Base-by-base conservation (phyloP, 148 eudicot species). In the Chenopodium suecicum region DNA sequence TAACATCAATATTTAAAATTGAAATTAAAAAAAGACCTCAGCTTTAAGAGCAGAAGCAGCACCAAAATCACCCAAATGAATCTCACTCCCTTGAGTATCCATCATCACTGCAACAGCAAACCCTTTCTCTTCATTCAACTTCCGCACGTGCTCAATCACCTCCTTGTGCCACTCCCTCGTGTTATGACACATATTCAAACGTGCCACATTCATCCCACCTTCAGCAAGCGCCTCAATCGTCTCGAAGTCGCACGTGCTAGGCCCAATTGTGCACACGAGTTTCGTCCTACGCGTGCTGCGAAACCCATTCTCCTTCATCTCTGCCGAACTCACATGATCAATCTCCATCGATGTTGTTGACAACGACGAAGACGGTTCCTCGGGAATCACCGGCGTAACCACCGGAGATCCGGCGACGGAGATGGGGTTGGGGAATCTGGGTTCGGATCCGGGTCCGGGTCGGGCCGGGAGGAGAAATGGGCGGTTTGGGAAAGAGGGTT, bases 1-100 rank as follows among this genome's bases (percentile, higher is more conserved):
- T 2, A 34, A 34, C 4, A 2, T 34, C 4, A 34, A 34, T 2
- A 34, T 34, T 34, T 2, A 34, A 34, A 34, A 31, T 31, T 31
- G 32, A 73, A 73, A 73, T n/a, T 41, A 25, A 3, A 4, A 34
- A 58, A 4, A 63, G 41, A 65, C 34, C 71, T 78, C 98, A 70
- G 99, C 98, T 87, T 89, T 94, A 17, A 87, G 88, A 20, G 99
- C 92, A 0, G 90, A 81, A 56, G 89, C 86, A 8, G 92, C 94
- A 78, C 88, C 89, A 44, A 96, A 92, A 81, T 96, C 98, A 27
- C 98, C 98, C 99, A 96, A 92, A 67, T 96, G 99, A 91, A 94
- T 92, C 92, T 96, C 99, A 83, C 99, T 96, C 23, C 99, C 99
- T 75, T 94, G 97, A 76, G 98, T 96, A 81, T 96, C 99, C 94